phyloP scores from a whole-genome alignment of 495 filamentous ascomycete genomes.

The Annulohypoxylon moriforme region DNA sequence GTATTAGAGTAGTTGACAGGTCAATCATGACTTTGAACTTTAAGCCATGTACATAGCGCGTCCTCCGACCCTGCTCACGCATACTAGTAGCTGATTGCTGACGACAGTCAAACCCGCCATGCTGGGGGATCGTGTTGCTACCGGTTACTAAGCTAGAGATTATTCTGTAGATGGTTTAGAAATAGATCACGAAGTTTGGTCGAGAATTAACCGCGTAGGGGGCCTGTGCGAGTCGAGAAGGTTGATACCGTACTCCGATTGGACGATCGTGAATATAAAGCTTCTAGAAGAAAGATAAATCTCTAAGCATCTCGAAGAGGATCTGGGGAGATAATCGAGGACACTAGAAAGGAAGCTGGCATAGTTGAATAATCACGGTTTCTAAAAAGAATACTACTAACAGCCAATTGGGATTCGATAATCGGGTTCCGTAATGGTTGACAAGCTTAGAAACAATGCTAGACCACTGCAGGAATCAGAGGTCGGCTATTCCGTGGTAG shows the following conservation, averaged over 20 bases:
- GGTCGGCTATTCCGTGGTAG: constrained; percentile 35
- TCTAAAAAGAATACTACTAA: constrained; percentile 18
- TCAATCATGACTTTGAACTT: constrained; percentile 17
- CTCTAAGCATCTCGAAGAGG: constrained; percentile 2
- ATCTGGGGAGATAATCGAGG: neutral
- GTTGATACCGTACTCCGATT: constrained; percentile 5
- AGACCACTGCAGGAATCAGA: neutral
- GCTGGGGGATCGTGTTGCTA: constrained; percentile 7
- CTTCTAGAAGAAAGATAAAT: neutral
- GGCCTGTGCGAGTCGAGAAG: constrained; percentile 3
- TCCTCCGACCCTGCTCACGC: constrained; percentile 22
- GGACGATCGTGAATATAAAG: constrained; percentile 8
- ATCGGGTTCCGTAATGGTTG: neutral
- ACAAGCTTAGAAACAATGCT: constrained; percentile 28
- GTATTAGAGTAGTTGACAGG: constrained; percentile 15
- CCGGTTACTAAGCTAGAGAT: constrained; percentile 15
- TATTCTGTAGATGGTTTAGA: constrained; percentile 21
- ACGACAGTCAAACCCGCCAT: constrained; percentile 32
- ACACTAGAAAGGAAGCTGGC: constrained; percentile 30
- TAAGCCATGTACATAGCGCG: constrained; percentile 14
- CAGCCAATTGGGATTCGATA: constrained; percentile 20
- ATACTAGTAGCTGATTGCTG: constrained; percentile 37
- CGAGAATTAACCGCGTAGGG: neutral
- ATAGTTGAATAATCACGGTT: constrained; percentile 20
- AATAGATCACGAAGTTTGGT: constrained; percentile 19